These are phyloP conservation scores for Picochlorum sp. DNA, from an alignment of 139 green algal species.

Conservation along the genomic window DNA sequence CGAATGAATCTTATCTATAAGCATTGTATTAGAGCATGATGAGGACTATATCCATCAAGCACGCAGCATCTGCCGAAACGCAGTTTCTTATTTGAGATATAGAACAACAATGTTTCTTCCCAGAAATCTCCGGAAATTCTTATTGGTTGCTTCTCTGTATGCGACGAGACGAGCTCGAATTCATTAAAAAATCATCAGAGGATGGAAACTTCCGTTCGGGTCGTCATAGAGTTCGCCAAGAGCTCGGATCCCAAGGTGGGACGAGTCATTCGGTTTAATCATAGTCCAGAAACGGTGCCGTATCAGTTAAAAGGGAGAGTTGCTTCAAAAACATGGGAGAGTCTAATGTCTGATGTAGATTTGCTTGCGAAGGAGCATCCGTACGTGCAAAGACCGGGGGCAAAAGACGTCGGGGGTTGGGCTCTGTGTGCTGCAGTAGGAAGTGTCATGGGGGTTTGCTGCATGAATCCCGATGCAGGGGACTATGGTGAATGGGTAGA, in stretches of 20 bases:
- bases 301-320: conserved; percentile 16
- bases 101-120: no score
- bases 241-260: conserved; percentile 9
- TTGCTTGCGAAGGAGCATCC: conserved; percentile 23
- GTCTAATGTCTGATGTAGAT: conserved; percentile 14
- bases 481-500: conserved; percentile 27
- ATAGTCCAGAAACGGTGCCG: conserved; percentile 17
- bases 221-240: conserved; percentile 30
- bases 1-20: no score
- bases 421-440: conserved; percentile 15
- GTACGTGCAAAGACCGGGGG: conserved; percentile 9
- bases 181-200: no score
- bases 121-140: no score
- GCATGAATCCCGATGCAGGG: conserved; percentile 22
- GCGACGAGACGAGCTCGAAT: no score
- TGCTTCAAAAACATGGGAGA: conserved; percentile 7
- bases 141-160: no score
- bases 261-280: conserved; percentile 27
- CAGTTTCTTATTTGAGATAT: no score
- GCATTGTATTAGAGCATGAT: no score
- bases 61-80: no score
- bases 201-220: conserved; percentile 20
- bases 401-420: conserved; percentile 17
- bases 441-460: conserved; percentile 27
- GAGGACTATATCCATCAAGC: no score